These are phyloP conservation scores for Spergularia bocconei DNA, from an alignment of 148 eudicot genomes.

Conservation along the genomic window DNA sequence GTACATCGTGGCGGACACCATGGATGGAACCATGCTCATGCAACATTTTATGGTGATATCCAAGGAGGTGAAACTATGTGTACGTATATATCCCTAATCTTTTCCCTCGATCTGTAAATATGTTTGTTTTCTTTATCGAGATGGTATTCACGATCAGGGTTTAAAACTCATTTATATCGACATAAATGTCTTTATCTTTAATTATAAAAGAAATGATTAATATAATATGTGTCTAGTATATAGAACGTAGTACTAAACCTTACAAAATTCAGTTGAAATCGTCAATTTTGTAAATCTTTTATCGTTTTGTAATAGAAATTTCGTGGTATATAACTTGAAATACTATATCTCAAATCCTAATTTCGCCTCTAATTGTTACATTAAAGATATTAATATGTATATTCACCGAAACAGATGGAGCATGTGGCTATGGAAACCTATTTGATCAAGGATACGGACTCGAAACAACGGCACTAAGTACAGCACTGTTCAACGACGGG, in stretches of 20 bases:
- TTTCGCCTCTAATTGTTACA: too few species aligned
- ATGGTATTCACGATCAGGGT: background rate
- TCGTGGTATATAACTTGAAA: too few species aligned
- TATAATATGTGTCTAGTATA: too few species aligned
- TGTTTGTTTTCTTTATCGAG: background rate
- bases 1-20: background rate
- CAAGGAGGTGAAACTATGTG: constrained; percentile 40
- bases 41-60: constrained; percentile 49
- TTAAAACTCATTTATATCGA: background rate
- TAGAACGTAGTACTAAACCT: too few species aligned
- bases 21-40: constrained; percentile 43
- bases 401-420: constrained; percentile 33
- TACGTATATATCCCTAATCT: constrained; percentile 10
- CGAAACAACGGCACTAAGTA: constrained; percentile 48
- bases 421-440: constrained; percentile 49
- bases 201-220: too few species aligned
- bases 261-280: too few species aligned
- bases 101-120: background rate
- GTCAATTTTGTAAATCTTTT: too few species aligned
- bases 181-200: background rate
- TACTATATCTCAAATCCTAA: too few species aligned
- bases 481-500: constrained; percentile 54
- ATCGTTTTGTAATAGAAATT: too few species aligned
- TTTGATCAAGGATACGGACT: constrained; percentile 34
- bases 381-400: too few species aligned